Evolutionary conservation across 345 rosid genomes (phyloP), one percentile per base, ranked within the genome.

Genomic region (Clarkia xantiana): DNA sequence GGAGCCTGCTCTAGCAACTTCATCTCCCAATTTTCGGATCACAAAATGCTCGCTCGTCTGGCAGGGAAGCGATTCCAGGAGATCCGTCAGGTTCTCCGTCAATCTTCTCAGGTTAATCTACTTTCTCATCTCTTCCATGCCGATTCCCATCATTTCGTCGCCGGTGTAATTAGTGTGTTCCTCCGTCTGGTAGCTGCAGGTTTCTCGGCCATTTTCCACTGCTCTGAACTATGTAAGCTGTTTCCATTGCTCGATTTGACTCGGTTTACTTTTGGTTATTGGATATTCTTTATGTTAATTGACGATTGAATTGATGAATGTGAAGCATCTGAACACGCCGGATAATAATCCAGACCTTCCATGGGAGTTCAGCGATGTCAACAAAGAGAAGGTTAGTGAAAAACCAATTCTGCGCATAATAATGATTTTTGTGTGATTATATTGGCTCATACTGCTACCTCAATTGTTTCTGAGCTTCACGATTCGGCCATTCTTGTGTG

Each of bases 271-370:
- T 29, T 40, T 2, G 18, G 11, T 17, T 2, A 3, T 20, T 43
- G 44, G 6, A 2, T 47, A 3, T n/a, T 20, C 25, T 7, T 18
- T n/a, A 42, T 53, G 15, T 44, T 40, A 11, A 20, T 43, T 43
- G 51, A 16, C n/a, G 42, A 41, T 8, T 4, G 18, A 14, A 14
- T 19, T 53, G 47, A 25, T 36, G 20, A 1, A 11, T 40, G 14
- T 62, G 70, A 68, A 93, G 99, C 99, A 93, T 53, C 53, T 87
- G 40, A 86, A 93, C 73, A 36, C 78, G 55, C 95, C 96, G 14
- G 94, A 93, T 62, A 93, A 93, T 71, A 93, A 80, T 57, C 94
- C 95, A 0, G 87, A 84, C 67, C 67, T 78, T 54, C 86, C 81
- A 29, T 93, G 96, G 95, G 94, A 82, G 76, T 93, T 84, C 68